A percentile compares a stretch with the other conserved stretches of the same genome.
These are phyloP conservation scores for Gillenia trifoliata DNA, from an alignment of 306 rosid genomes.

Conservation along the genomic window DNA sequence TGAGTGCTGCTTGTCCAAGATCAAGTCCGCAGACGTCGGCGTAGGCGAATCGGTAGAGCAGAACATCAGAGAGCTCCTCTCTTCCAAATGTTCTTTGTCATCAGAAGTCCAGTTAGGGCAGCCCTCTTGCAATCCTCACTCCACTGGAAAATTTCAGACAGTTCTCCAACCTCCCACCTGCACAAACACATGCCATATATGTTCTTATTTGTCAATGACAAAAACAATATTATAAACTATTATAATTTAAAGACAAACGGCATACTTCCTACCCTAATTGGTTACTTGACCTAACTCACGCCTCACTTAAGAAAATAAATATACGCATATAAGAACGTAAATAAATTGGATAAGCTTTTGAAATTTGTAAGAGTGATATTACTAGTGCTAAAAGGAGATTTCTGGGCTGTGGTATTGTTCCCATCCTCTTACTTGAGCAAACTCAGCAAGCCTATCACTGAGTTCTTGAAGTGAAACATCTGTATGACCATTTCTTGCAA, in stretches of 20 bases:
- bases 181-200: not conserved
- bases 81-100: slow-evolving; percentile 71
- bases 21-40: slow-evolving; percentile 75
- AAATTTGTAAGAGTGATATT: not conserved
- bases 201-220: not conserved
- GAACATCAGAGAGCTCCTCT: slow-evolving; percentile 77
- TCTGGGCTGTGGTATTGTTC: slow-evolving; percentile 71
- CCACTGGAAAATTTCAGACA: slow-evolving; percentile 80
- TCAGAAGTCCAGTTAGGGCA: slow-evolving; percentile 72
- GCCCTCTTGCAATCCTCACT: slow-evolving; percentile 77
- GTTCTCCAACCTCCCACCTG: slow-evolving; percentile 84
- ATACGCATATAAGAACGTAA: not conserved
- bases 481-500: slow-evolving; percentile 11
- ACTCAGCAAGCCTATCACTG: slow-evolving; percentile 63
- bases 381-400: slow-evolving; percentile 81
- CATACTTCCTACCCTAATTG: not conserved
- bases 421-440: slow-evolving; percentile 73
- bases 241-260: no score
- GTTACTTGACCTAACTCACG: not conserved
- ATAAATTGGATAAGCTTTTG: not conserved
- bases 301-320: no score
- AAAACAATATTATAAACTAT: not conserved
- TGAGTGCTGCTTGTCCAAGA: slow-evolving; percentile 72
- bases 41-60: slow-evolving; percentile 61
- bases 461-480: slow-evolving; percentile 73